Base-by-base conservation (phyloP, 208 protist genomes). In the Spongospora subterranea region DNA sequence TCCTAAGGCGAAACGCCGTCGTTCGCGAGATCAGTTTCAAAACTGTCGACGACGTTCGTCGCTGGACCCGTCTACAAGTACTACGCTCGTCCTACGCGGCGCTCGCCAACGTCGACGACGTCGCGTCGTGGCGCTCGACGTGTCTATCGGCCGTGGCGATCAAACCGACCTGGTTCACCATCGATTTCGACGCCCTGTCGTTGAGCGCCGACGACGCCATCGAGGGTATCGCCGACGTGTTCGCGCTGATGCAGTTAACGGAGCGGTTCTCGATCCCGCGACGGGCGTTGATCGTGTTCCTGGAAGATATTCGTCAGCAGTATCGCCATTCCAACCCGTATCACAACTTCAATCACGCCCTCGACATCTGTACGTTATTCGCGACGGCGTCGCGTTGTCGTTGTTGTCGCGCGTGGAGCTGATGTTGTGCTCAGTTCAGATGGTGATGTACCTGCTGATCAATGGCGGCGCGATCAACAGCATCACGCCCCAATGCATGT, bases 151-250 rank as follows among this genome's bases (percentile, higher is more conserved):
- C 54, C 20, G 54, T 29, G 54, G 54, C 54, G 17, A 65, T 17
- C 29, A 65, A 65, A 17, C 54, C 54, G 54, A 17, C 29, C 20
- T 65, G 20, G 54, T 65, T 32, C 54, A 29, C 20, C 54, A 17
- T 65, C 54, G 54, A 65, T 65, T 65, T 65, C 54, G 54, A 65
- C 54, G 17, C 54, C 17, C 29, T 65, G 29, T 65, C 54, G 54
- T 29, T 65, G 17, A 29, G 29, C 54, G 54, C 54, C 54, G 54
- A 65, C 54, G 29, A 29, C 54, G 20, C 29, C 54, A 65, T 65
- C 54, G 54, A 17, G 54, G 29, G 54, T 29, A 29, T 65, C 29
- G 54, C 29, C 54, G 54, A 65, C 54, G 20, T 17, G 54, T 65
- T 65, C 29, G 20, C 20, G 54, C 20, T 32, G 20, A 17, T 65